These are phyloP conservation scores for Thalassiosira tumida DNA, from an alignment of 352 stramenopile genomes.

Conservation along the genomic window DNA sequence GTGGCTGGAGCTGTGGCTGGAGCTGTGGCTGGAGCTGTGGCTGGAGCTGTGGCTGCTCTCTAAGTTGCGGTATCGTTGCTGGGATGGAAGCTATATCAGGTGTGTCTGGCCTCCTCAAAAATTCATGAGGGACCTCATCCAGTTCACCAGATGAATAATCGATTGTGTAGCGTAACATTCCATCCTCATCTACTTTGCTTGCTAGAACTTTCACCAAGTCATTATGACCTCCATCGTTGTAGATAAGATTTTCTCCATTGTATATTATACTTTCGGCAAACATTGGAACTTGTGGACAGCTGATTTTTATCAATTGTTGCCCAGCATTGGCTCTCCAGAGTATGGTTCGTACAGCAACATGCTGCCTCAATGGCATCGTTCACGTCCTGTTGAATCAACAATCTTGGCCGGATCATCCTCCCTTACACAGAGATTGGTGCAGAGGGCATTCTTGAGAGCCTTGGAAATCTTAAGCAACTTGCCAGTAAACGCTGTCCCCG, in stretches of 20 bases:
- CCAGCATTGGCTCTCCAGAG: neutral
- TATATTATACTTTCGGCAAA: constrained; percentile 23
- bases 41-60: neutral
- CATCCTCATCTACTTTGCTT: neutral
- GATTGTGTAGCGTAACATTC: neutral
- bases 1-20: no score
- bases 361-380: neutral
- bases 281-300: neutral
- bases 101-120: neutral
- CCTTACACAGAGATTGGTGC: neutral
- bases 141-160: neutral
- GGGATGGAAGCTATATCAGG: neutral
- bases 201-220: neutral
- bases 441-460: neutral
- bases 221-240: constrained; percentile 21
- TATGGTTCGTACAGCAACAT: neutral
- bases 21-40: no score
- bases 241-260: constrained; percentile 6
- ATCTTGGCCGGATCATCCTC: neutral
- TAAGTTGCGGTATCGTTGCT: neutral
- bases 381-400: neutral
- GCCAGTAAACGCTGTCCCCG: neutral
- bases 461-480: neutral
- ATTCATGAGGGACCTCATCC: neutral
- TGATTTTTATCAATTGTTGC: neutral